Conservation (phyloP, 768 basidiomycete species). For the Boletus barrowsii region DNA sequence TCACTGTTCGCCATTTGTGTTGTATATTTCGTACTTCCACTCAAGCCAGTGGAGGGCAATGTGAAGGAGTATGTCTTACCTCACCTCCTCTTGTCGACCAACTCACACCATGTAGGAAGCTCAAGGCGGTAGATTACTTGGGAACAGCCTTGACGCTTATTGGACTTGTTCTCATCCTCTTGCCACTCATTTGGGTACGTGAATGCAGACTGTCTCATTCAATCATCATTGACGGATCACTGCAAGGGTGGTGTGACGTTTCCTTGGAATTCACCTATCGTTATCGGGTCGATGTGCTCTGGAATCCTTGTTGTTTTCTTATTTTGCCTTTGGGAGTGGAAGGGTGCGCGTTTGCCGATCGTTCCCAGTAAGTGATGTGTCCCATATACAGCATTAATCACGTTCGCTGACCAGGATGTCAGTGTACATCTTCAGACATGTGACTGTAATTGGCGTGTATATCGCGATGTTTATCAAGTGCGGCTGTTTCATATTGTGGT, state of each 20-base stretch:
- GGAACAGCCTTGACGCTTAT: conserved; percentile 57
- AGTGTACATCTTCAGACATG: conserved; percentile 72
- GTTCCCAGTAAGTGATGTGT: conserved; percentile 53
- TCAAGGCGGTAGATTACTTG: conserved; percentile 61
- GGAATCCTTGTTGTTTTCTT: conserved; percentile 50
- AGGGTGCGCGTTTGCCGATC: conserved; percentile 64
- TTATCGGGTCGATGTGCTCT: conserved; percentile 56
- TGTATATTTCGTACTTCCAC: conserved; percentile 60
- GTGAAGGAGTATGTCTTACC: conserved; percentile 40
- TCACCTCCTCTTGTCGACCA: not conserved
- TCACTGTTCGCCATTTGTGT: conserved; percentile 52
- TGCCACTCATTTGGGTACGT: conserved; percentile 71
- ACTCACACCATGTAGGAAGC: conserved; percentile 43
- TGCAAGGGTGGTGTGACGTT: conserved; percentile 67
- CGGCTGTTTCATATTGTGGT: conserved; percentile 9
- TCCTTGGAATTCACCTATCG: conserved; percentile 65
- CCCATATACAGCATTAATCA: not conserved
- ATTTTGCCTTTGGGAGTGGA: conserved; percentile 75
- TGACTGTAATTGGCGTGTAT: conserved; percentile 66
- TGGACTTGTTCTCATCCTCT: conserved; percentile 59
- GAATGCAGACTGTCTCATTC: not conserved
- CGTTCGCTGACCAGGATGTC: not conserved
- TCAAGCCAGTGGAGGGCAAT: conserved; percentile 65
- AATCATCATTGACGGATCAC: not conserved
- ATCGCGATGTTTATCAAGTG: conserved; percentile 68